Evolutionary conservation across 148 eudicot genomes (phyloP), one percentile per base, ranked within the genome.

Genomic region (Arctostaphylos glauca): DNA sequence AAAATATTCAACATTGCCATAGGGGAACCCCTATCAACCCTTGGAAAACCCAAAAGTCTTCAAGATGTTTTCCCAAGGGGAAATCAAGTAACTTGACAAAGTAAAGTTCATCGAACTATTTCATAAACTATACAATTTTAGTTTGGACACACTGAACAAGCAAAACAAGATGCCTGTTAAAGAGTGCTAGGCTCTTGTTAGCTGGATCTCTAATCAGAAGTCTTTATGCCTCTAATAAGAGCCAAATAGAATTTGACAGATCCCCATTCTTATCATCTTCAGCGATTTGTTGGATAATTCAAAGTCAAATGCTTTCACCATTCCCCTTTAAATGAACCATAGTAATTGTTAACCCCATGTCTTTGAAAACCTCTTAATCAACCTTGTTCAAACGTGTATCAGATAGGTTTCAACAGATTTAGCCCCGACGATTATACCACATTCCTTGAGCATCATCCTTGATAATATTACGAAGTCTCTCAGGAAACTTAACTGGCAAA

Each of bases 361-460:
- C 64, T 59, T 59, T 1, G 9, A 16, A 59, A 59, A 16, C 64
- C 21, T 59, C 15, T n/a, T 4, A 18, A 4, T 43, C 47, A 5
- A 14, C 74, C 74, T 70, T 41, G 48, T 16, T 70, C n/a, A 6
- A 70, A 41, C 9, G 9, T 15, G 19, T 15, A 41, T 43, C 15
- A 70, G 49, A 43, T 67, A 31, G 25, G 41, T 60, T 60, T 60
- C 31, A 19, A 25, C 9, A 47, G 46, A 46, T 2, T 21, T 23
- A 48, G 43, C 31, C 67, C 21, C 67, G n/a, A 60, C 67, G 67
- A 60, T 60, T 60, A 49, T 80, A 80, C 82, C 82, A 47, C 56
- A 2, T 80, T 3, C 82, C 82, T 52, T 49, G 54, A 49, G 82
- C 82, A 80, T 80, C 82, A 16, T 80, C 82, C 14, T 66, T 14